Evolutionary conservation across 331 rosid species (phyloP), one percentile per base, ranked within the genome.

Genomic region (Malus hybrid): DNA sequence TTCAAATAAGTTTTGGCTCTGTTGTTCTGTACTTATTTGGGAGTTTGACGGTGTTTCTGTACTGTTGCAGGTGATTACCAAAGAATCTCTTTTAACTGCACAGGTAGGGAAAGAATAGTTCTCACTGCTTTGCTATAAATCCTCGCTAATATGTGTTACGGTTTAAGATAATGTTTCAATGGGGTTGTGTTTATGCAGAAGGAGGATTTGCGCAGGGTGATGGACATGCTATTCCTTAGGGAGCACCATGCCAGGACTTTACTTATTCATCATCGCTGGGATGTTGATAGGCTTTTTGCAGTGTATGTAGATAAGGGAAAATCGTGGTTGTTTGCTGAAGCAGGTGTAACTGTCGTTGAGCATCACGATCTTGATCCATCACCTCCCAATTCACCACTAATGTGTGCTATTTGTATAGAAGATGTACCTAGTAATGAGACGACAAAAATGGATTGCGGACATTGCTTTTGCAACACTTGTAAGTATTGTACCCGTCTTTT

Each of bases 231-330:
- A 13, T 92, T 91, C 5, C 74, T 95, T 73, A 86, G 82, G 77
- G 92, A 90, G 82, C 89, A 89, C 60, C 97, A 95, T 81, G 97
- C 99, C n/a, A 91, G 97, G 29, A 90, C 96, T 4, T 73, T 95
- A 72, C 99, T 95, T 56, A 95, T 95, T 77, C 87, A 76, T 73
- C 82, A 92, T 65, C 91, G 97, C 55, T 95, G 99, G 99, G 97
- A 95, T 85, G 93, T 88, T 28, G 97, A 90, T 76, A 82, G 79
- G 57, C 77, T 95, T 82, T 83, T 85, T 79, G 89, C 85, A 0
- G 92, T 92, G 67, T 86, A 84, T 70, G 97, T 92, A 7, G 97
- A 92, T 61, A 89, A 67, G 60, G 99, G 93, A 36, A 86, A 79
- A 73, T 6, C 67, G 6, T 56, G 36, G 68, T 83, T 92, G 76